phyloP scores from a whole-genome alignment of 768 basidiomycete genomes.

The Tremella mesenterica region DNA sequence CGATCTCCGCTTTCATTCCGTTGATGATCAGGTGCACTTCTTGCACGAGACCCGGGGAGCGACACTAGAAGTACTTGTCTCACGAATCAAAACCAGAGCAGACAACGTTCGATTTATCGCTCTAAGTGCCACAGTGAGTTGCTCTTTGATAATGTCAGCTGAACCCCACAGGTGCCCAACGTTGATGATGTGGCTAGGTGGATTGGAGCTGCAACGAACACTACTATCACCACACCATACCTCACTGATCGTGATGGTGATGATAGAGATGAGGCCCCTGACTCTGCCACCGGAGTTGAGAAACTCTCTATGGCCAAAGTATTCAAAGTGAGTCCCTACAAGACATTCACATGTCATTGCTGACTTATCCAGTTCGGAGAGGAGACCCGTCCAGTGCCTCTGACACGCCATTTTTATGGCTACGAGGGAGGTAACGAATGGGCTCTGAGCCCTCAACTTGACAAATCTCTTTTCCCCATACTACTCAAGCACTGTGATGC shows the following conservation, averaged over 20 bases:
- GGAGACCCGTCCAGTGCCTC: conserved; percentile 76
- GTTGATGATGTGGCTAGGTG: conserved; percentile 80
- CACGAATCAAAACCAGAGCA: conserved; percentile 76
- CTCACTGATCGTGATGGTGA: too few relatives aligned
- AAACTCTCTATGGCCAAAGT: conserved; percentile 51
- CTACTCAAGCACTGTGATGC: conserved; percentile 64
- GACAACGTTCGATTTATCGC: conserved; percentile 69
- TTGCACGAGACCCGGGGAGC: conserved; percentile 84
- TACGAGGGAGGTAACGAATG: conserved; percentile 67
- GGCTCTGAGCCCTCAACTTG: conserved; percentile 60
- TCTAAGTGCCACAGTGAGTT: conserved; percentile 72
- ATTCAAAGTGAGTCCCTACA: conserved; percentile 54
- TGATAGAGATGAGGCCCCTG: not conserved
- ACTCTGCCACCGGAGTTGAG: conserved; percentile 6
- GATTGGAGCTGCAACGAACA: conserved; percentile 54
- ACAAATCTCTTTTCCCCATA: conserved; percentile 62
- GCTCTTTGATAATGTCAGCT: not conserved
- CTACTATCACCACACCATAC: too few relatives aligned
- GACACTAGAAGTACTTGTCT: conserved; percentile 86
- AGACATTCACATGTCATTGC: not conserved
- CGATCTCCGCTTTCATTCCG: not conserved
- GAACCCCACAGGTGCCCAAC: conserved; percentile 54
- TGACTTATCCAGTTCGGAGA: conserved; percentile 69
- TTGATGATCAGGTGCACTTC: conserved; percentile 67
- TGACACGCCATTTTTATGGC: conserved; percentile 64